phyloP scores from a whole-genome alignment of 345 rosid species.

The Toxicodendron radicans region DNA sequence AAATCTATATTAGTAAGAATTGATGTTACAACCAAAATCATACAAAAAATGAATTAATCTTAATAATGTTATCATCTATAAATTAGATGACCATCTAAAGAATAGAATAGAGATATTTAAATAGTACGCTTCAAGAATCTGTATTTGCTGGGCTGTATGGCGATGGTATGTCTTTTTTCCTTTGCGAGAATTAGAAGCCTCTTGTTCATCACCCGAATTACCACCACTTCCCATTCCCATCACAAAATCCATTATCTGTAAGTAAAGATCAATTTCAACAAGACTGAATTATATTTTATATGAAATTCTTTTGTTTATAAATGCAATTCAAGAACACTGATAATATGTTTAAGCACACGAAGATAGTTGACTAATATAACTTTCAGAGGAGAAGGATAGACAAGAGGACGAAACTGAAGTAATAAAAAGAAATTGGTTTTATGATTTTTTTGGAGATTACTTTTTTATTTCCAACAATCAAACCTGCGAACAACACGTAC shows the following conservation, averaged over 20 bases:
- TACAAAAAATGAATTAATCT: too few relatives aligned
- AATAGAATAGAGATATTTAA: background rate
- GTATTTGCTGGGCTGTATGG: slow-evolving; percentile 51
- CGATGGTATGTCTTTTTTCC: slow-evolving; percentile 46
- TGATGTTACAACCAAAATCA: too few relatives aligned
- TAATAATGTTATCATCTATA: background rate
- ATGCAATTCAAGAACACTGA: background rate
- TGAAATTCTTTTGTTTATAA: background rate
- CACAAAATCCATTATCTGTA: slow-evolving; percentile 19
- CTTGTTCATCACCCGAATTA: slow-evolving; percentile 42
- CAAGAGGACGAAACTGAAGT: too few relatives aligned
- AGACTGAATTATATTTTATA: background rate
- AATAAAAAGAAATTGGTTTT: too few relatives aligned
- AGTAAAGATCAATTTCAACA: background rate
- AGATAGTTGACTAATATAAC: too few relatives aligned
- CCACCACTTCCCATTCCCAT: slow-evolving; percentile 30
- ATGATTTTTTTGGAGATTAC: background rate
- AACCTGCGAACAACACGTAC: background rate
- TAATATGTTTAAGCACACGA: too few relatives aligned
- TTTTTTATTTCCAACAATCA: background rate
- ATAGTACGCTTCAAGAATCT: slow-evolving; percentile 54
- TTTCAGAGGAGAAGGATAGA: too few relatives aligned
- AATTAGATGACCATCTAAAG: background rate
- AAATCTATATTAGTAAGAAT: too few relatives aligned
- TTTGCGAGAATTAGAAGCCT: slow-evolving; percentile 11